Evolutionary conservation across 1,139 yeast genomes (phyloP), one percentile per base, ranked within the genome.

Genomic region (Saccharomyces hybrid): DNA sequence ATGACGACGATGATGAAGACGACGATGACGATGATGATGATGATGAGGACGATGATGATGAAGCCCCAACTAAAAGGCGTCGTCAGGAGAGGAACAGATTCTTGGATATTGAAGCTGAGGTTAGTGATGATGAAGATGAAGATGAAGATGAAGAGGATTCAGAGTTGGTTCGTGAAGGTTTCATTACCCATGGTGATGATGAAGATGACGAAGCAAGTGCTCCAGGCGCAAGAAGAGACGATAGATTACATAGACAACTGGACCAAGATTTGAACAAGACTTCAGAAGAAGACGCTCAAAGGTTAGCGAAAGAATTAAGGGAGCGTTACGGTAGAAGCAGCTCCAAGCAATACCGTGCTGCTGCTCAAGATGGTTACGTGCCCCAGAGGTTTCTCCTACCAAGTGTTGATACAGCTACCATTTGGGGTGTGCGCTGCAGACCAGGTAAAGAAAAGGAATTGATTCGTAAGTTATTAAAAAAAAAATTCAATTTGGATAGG

Each of bases 41-140:
- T 11, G 79, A 75, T 25, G 81, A 78, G 2, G 88, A 79, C 0
- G 88, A 78, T 5, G 93, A 78, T 3, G 95, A 78, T 38, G 89
- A 75, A 14, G 88, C 79, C 4, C 84, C 75, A 1, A 80, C 72
- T 7, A 81, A 82, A 70, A 78, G 85, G 73, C 79, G 83, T 70
- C 78, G 86, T 65, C 82, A 85, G 70, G 81, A 84, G 52, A 83
- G 90, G 64, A 93, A 93, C 71, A 93, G 88, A 76, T 93, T 93
- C 72, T 80, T 93, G 73, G 99, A 93, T 86, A 95, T 93, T 55
- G 99, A 93, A 77, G 99, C 99, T 57, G 99, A 93, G 70, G 99
- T 93, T 56, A 97, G 95, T 70, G 98, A 93, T 58, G 99, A 93
- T 63, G 99, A 93, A 57, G 99, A 93, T 61, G 99, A 93, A 47